Base-by-base conservation (phyloP, 495 filamentous ascomycete species). In the Aspergillus egyptiacus region DNA sequence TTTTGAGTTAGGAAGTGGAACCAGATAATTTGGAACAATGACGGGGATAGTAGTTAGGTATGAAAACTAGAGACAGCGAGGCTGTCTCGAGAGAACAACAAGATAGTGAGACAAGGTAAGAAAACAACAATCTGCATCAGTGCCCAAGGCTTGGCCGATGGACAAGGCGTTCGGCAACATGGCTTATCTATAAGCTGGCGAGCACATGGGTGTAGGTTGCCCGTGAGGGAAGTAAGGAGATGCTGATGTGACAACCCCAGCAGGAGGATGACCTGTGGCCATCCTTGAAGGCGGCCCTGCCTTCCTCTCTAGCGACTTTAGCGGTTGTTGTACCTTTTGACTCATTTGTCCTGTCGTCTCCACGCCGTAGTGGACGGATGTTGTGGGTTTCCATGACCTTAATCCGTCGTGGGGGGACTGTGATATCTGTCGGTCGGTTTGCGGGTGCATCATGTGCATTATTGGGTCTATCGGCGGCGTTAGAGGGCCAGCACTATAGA, bases 361-460 rank as follows among this genome's bases (percentile, higher is more conserved):
- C 28, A 57, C 50, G 19, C 49, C 46, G 46, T 70, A 65, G 2
- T 64, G 56, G 9, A 64, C 53, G 19, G 66, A 60, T 55, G 66
- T 60, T 34, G 57, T 54, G 8, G 63, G 64, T 35, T 61, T 64
- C 64, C 63, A 73, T 11, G 56, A 52, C 55, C 65, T 70, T 0
- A 56, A 10, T 27, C 63, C 62, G 8, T 49, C 53, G 8, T 62
- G 51, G 7, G n/a, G n/a, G n/a, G 45, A 60, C 3, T 52, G 55
- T 30, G 57, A 50, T 27, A 56, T 35, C 18, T 61, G 61, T 5
- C 50, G 57, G 1, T 55, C 27, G 19, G 17, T 32, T 10, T 63
- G 58, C 5, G 62, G 48, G 6, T 56, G 48, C 38, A 61, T 48
- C 47, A 58, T 38, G 9, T 52, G 54, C 56, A 69, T 57, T 19